Evolutionary conservation across 192 early-diverging fungal genomes (phyloP), one percentile per base, ranked within the genome.

Genomic region (Neocallimastix lanati): DNA sequence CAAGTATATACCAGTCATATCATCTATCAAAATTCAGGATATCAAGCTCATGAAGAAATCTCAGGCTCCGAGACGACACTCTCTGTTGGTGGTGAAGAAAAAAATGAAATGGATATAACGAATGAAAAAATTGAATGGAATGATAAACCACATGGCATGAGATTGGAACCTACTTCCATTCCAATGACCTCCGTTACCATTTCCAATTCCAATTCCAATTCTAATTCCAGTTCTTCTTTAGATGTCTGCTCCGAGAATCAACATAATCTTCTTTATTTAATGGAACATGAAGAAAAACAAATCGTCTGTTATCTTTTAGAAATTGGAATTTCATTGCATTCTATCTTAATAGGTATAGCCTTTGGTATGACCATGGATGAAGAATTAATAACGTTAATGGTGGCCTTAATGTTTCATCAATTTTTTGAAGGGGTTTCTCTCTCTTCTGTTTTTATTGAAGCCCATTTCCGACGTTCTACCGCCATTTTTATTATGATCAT

Each of bases 371-470:
- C 91, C 0, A 83, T 83, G 29, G 85, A 84, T 36, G 76, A 79
- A 2, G 92, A 87, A 29, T 92, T 92, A 80, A 85, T 82, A 12
- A 85, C 85, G 1, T 83, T 95, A 1, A 81, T 92, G 76, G 84
- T 88, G 28, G 93, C 93, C 1, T 82, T 94, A 30, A 83, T 87
- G n/a, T 92, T 93, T 81, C 87, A 88, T 82, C 93, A 94, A 86
- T 90, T 91, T 81, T 92, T 93, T 81, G 92, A 93, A 83, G 94
- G 93, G 77, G 79, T 94, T 77, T 92, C 92, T 1, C 83, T 94
- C 76, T 40, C 29, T 36, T 13, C 77, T 79, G 28, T 81, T 82
- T 1, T 82, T 88, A 38, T 16, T 87, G 2, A 84, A 85, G 29
- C 87, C 90, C 14, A 80, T 89, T 76, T 29, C 89, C 13, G 89